phyloP scores from a whole-genome alignment of 2,329 filamentous ascomycete species.

The Ilyonectria sp. region DNA sequence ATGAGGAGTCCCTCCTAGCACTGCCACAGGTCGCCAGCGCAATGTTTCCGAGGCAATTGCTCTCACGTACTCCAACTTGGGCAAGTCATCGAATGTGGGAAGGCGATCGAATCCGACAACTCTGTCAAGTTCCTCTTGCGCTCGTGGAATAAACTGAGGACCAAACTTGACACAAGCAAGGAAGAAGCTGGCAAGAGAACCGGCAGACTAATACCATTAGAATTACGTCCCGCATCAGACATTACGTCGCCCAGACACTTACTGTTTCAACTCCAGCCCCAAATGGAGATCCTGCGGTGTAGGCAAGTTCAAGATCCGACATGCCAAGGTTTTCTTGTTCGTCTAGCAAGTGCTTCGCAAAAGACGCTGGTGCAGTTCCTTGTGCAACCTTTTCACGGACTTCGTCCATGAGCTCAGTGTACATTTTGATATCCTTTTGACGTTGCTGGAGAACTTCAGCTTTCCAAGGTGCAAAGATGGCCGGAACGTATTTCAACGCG shows the following conservation, averaged over 20 bases:
- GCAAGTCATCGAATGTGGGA: conserved; percentile 56
- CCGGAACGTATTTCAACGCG: conserved; percentile 56
- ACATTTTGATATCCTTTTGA: conserved; percentile 56
- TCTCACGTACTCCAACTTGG: conserved; percentile 52
- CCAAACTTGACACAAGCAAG: conserved; percentile 68
- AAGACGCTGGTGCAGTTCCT: conserved; percentile 56
- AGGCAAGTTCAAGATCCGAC: conserved; percentile 60
- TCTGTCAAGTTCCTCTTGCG: conserved; percentile 57
- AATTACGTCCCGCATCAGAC: accelerated
- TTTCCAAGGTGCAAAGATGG: conserved; percentile 58
- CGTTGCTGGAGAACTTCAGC: conserved; percentile 55
- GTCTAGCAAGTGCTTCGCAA: conserved; percentile 59
- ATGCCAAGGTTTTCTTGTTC: conserved; percentile 59
- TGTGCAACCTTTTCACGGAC: conserved; percentile 52
- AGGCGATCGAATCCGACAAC: conserved; percentile 56
- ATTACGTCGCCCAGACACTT: conserved; percentile 23
- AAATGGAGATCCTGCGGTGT: conserved; percentile 61
- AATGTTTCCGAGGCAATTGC: conserved; percentile 58
- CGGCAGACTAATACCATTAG: conserved; percentile 56
- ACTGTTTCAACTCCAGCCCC: conserved; percentile 62
- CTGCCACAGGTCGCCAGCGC: conserved; percentile 59
- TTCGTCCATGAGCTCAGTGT: conserved; percentile 58
- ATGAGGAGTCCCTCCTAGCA: conserved; percentile 61
- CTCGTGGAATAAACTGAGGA: conserved; percentile 62
- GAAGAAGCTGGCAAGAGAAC: conserved; percentile 64